phyloP scores from a whole-genome alignment of 2,329 filamentous ascomycete species.

The Aspergillus niger region DNA sequence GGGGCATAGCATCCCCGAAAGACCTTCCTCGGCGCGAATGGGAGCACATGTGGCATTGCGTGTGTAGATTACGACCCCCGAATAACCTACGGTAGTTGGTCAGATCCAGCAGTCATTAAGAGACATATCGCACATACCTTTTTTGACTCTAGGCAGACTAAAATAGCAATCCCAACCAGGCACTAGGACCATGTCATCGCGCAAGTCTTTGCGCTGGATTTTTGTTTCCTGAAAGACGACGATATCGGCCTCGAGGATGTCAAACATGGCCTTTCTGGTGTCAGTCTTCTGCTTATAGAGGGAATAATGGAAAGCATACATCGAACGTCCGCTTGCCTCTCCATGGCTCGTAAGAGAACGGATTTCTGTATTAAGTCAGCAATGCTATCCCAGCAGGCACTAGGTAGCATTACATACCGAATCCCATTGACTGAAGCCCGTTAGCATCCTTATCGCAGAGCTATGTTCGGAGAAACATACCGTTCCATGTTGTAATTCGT shows the following conservation, averaged over 20 bases:
- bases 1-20: conserved; percentile 76
- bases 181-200: conserved; percentile 93
- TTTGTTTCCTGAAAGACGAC: conserved; percentile 95
- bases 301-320: conserved; percentile 43
- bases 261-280: conserved; percentile 76
- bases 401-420: conserved; percentile 50
- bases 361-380: conserved; percentile 60
- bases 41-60: conserved; percentile 82
- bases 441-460: conserved; percentile 25
- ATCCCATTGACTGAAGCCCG: conserved; percentile 71
- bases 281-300: background rate
- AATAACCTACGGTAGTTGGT: conserved; percentile 68
- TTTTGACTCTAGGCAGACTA: conserved; percentile 89
- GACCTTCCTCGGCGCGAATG: conserved; percentile 89
- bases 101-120: background rate
- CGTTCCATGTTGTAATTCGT: conserved; percentile 85
- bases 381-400: background rate
- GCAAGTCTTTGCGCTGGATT: conserved; percentile 88
- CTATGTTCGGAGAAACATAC: conserved; percentile 48
- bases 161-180: conserved; percentile 97
- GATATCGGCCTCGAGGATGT: conserved; percentile 87
- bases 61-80: conserved; percentile 93
- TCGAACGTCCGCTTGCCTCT: conserved; percentile 69
- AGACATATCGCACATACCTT: conserved; percentile 59
- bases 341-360: conserved; percentile 85